Evolutionary conservation across 2,329 filamentous ascomycete genomes (phyloP).

Genomic region (Lasiodiplodia hormozganensis): DNA sequence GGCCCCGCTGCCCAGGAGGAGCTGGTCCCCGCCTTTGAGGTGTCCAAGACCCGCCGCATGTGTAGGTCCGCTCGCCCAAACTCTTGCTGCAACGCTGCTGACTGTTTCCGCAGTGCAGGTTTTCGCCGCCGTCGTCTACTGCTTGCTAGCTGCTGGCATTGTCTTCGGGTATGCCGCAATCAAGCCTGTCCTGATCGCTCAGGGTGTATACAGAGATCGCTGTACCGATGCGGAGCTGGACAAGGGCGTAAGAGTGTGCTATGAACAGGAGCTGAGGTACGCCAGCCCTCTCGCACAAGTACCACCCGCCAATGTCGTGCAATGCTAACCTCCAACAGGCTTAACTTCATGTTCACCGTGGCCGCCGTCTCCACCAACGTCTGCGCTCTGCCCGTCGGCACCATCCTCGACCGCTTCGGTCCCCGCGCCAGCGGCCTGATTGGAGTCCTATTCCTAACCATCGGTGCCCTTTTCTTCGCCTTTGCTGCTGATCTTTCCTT

Average conservation of each 20-base stretch:
- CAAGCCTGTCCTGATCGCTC: constrained; percentile 48
- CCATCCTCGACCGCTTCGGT: constrained; percentile 82
- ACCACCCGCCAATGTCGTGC: background rate
- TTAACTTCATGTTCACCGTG: constrained; percentile 93
- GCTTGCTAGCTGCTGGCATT: constrained; percentile 61
- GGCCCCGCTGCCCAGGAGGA: constrained; percentile 48
- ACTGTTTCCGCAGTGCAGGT: constrained; percentile 66
- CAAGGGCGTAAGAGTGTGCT: constrained; percentile 44
- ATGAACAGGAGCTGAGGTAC: constrained; percentile 46
- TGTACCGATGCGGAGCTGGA: constrained; percentile 46
- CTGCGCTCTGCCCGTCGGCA: constrained; percentile 82
- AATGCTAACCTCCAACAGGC: constrained; percentile 57
- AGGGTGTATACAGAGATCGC: constrained; percentile 46
- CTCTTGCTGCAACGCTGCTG: background rate
- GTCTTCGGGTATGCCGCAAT: constrained; percentile 50
- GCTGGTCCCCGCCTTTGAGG: constrained; percentile 60
- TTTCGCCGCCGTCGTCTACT: constrained; percentile 71
- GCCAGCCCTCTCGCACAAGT: background rate
- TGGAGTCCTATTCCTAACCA: constrained; percentile 70
- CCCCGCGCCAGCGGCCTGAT: constrained; percentile 77
- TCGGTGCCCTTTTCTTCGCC: constrained; percentile 76
- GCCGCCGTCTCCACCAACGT: constrained; percentile 90
- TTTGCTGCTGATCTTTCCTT: constrained; percentile 70
- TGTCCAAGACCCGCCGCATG: constrained; percentile 60
- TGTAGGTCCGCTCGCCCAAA: constrained; percentile 45